Percentiles rank a stretch among this genome's conserved stretches.
Evolutionary conservation across 1,284 basidiomycete genomes (phyloP).

Genomic region (Omphalotus olearius): DNA sequence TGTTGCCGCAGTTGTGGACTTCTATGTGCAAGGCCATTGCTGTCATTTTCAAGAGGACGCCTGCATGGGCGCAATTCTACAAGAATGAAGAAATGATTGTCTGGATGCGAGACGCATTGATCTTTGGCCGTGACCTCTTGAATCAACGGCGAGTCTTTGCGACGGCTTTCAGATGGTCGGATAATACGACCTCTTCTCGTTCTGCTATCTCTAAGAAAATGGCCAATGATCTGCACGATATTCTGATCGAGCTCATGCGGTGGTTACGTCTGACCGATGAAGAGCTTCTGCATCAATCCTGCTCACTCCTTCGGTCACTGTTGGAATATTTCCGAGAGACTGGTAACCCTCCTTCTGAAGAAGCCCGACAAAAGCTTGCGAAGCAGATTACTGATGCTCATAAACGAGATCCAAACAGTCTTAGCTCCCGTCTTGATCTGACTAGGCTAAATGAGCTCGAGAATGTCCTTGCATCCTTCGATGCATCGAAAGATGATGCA

Average conservation of each 20-base stretch:
- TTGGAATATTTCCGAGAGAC: constrained; percentile 65
- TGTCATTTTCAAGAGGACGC: constrained; percentile 81
- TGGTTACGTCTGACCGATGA: constrained; percentile 92
- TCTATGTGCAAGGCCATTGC: constrained; percentile 78
- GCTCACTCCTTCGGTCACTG: constrained; percentile 74
- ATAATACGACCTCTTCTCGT: constrained; percentile 16
- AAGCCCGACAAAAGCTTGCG: constrained; percentile 50
- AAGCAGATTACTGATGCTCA: constrained; percentile 57
- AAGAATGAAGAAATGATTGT: constrained; percentile 82
- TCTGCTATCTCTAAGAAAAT: constrained; percentile 65
- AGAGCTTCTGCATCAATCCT: constrained; percentile 85
- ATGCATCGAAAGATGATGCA: constrained; percentile 18
- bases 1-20: constrained; percentile 75
- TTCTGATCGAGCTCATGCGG: constrained; percentile 71
- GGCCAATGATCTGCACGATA: constrained; percentile 73
- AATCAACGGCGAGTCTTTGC: constrained; percentile 80
- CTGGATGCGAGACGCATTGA: constrained; percentile 97
- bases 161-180: constrained; percentile 44
- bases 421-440: constrained; percentile 52
- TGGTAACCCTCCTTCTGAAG: constrained; percentile 45
- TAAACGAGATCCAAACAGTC: constrained; percentile 35
- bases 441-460: constrained; percentile 55
- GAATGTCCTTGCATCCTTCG: constrained; percentile 51
- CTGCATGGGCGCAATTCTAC: constrained; percentile 77
- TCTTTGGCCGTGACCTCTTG: constrained; percentile 84